Percentiles rank a stretch among this genome's conserved stretches.
Conservation (phyloP, 164 flowering plant genomes). For the Annona cherimola region DNA sequence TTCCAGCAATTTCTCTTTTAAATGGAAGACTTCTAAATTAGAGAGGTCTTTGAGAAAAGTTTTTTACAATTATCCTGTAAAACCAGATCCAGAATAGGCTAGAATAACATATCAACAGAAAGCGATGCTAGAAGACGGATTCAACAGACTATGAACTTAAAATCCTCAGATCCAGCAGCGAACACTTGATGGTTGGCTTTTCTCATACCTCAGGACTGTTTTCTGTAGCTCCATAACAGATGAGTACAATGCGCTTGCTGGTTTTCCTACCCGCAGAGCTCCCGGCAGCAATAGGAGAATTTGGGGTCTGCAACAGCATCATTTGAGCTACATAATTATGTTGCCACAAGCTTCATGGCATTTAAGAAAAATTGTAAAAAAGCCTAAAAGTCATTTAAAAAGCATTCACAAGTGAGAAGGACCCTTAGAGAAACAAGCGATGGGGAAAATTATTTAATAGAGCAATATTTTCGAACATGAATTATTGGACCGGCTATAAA, state of each 20-base stretch:
- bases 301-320: constrained; percentile 69
- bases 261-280: constrained; percentile 79
- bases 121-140: too few species aligned
- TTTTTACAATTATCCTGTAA: too few species aligned
- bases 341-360: neutral
- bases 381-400: neutral
- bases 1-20: too few species aligned
- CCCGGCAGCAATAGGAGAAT: constrained; percentile 65
- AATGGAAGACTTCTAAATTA: neutral
- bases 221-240: constrained; percentile 57
- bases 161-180: neutral
- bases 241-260: constrained; percentile 62
- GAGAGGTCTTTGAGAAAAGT: neutral
- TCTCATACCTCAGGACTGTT: constrained; percentile 44
- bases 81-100: too few species aligned
- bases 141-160: too few species aligned
- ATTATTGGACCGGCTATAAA: neutral
- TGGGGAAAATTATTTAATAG: neutral
- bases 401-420: neutral
- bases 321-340: constrained; percentile 1
- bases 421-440: neutral
- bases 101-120: too few species aligned
- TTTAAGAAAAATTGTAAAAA: neutral
- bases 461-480: neutral
- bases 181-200: constrained; percentile 4